A percentile compares a stretch with the other conserved stretches of the same genome.
Evolutionary conservation across 176 grass and related monocot species (phyloP).

Genomic region (Aechmea fasciata): DNA sequence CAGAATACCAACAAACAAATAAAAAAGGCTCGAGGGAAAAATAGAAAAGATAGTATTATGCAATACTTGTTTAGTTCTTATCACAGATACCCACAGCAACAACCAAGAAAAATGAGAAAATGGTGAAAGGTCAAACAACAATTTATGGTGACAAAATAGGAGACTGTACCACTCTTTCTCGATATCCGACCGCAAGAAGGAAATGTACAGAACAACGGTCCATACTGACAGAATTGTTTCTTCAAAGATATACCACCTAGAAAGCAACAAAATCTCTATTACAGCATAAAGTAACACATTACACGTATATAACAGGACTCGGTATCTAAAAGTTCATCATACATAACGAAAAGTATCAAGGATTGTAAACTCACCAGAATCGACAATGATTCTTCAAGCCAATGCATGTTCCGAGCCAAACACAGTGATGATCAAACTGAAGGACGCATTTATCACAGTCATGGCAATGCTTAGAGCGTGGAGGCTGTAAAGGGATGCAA

Average conservation of each 20-base stretch:
- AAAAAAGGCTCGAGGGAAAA: too few species aligned
- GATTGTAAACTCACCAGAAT: conserved; percentile 67
- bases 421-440: conserved; percentile 97
- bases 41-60: not conserved
- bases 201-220: conserved; percentile 65
- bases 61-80: too few species aligned
- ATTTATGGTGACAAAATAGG: not conserved
- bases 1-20: not conserved
- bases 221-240: conserved; percentile 61
- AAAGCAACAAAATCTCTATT: conserved; percentile 12
- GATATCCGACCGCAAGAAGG: conserved; percentile 42
- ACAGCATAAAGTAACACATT: not conserved
- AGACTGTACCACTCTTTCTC: conserved; percentile 53
- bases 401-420: conserved; percentile 96
- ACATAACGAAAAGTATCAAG: not conserved
- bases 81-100: too few species aligned
- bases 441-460: conserved; percentile 98
- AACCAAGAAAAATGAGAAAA: too few species aligned
- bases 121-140: not conserved
- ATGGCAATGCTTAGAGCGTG: conserved; percentile 80
- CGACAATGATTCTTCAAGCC: conserved; percentile 85
- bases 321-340: not conserved
- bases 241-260: conserved; percentile 86
- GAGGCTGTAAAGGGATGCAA: conserved; percentile 57
- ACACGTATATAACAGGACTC: not conserved